These are phyloP conservation scores for Laguncularia racemosa DNA, from an alignment of 345 rosid genomes.

Conservation along the genomic window DNA sequence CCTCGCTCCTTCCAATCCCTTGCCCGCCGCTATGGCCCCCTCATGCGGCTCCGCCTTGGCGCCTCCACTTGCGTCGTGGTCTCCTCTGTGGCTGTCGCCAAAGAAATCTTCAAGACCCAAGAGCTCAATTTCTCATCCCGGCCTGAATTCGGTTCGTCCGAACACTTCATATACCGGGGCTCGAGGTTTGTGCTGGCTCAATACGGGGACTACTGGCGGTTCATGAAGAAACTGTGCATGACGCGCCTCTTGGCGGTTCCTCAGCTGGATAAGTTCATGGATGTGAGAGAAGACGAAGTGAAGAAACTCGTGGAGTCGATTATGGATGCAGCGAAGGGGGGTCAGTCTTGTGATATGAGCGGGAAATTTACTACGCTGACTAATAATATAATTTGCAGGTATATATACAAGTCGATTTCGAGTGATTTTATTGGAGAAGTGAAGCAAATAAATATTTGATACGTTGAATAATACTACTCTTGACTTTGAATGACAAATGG, in stretches of 20 bases:
- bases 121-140: constrained; percentile 27
- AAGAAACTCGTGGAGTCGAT: constrained; percentile 15
- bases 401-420: no score
- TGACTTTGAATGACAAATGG: no score
- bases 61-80: constrained; percentile 19
- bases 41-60: constrained; percentile 26
- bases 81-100: constrained; percentile 16
- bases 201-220: constrained; percentile 25
- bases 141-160: constrained; percentile 22
- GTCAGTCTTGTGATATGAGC: constrained; percentile 4
- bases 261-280: constrained; percentile 18
- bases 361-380: no score
- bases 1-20: constrained; percentile 20
- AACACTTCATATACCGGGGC: constrained; percentile 19
- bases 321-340: constrained; percentile 8
- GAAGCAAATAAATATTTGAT: no score
- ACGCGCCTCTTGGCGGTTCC: constrained; percentile 24
- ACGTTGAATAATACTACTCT: no score
- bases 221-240: constrained; percentile 33
- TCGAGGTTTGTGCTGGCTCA: constrained; percentile 19
- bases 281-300: constrained; percentile 20
- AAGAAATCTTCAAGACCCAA: constrained; percentile 22
- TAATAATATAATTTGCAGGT: no score
- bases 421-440: no score
- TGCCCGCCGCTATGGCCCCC: constrained; percentile 23